Percentiles rank a stretch among this genome's conserved stretches.
phyloP scores from a whole-genome alignment of 345 rosid species.

The Gynandropsis gynandra region DNA sequence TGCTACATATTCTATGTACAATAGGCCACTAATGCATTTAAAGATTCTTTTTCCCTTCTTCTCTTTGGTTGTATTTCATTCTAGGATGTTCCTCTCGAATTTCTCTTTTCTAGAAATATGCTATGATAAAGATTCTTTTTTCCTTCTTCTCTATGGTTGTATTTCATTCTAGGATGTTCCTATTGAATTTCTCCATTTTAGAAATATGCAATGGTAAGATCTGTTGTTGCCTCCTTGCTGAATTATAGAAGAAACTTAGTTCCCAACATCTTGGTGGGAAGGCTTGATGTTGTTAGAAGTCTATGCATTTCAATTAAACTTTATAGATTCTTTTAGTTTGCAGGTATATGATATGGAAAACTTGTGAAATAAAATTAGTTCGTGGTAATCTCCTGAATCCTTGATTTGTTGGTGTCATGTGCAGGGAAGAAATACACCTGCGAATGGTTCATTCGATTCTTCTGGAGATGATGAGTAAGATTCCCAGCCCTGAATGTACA shows the following conservation, averaged over 20 bases:
- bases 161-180: neutral
- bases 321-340: neutral
- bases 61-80: slow-evolving; percentile 7
- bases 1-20: no score
- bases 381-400: slow-evolving; percentile 1
- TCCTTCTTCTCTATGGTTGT: neutral
- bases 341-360: slow-evolving; percentile 1
- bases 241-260: neutral
- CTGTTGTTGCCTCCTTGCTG: neutral
- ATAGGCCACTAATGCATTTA: no score
- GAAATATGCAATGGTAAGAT: neutral
- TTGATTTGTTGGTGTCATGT: slow-evolving; percentile 12
- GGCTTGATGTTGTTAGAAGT: slow-evolving; percentile 1
- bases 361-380: neutral
- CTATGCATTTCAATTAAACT: slow-evolving; percentile 1
- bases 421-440: slow-evolving; percentile 50
- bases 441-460: slow-evolving; percentile 80
- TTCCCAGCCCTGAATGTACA: slow-evolving; percentile 16
- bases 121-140: neutral
- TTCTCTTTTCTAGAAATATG: neutral
- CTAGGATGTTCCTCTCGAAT: neutral
- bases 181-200: neutral
- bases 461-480: slow-evolving; percentile 98
- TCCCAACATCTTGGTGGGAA: neutral
- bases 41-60: no score